Evolutionary conservation across 108 stramenopile genomes (phyloP), one percentile per base, ranked within the genome.

Genomic region (Fragilaria crotonensis): DNA sequence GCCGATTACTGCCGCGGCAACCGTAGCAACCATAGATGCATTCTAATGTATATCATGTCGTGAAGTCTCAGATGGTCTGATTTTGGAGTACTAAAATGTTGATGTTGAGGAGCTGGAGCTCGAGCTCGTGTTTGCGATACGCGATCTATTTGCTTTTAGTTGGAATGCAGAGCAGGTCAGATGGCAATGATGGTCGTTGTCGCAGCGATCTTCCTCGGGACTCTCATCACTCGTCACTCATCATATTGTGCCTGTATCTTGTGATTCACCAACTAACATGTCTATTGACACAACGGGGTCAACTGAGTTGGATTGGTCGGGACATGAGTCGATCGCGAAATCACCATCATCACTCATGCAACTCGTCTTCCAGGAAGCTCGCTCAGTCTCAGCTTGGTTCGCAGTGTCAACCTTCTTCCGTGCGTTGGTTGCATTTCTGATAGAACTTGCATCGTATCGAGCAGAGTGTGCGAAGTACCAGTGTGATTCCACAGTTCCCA

Each of bases 311-410:
- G 45, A 46, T 21, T n/a, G 22, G 4, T n/a, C 19, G 4, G 45
- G 22, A 4, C 20, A 46, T 2, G 45, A 46, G 1, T 46, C 19
- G 19, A 3, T 4, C 45, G 22, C 45, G 20, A 4, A 46, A 46
- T 21, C 3, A 46, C 2, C 23, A 18, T 52, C 4, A 52, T 26
- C 18, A n/a, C 4, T 52, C 18, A 18, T 52, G 51, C 26, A 28
- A 52, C n/a, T 28, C n/a, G n/a, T 52, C 18, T 52, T 22, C 27
- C 18, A 18, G n/a, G 51, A 52, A 28, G 51, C 51, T 23, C 51
- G 51, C 23, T 52, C 51, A 23, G 51, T 52, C 2, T 27, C 51
- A 2, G 51, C 23, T 4, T 52, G 51, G 51, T 25, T 18, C 27
- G 23, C 27, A 18, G 25, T 52, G 18, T 22, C 51, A 1, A 2